phyloP scores from a whole-genome alignment of 345 rosid species.

The Dovyalis caffra region DNA sequence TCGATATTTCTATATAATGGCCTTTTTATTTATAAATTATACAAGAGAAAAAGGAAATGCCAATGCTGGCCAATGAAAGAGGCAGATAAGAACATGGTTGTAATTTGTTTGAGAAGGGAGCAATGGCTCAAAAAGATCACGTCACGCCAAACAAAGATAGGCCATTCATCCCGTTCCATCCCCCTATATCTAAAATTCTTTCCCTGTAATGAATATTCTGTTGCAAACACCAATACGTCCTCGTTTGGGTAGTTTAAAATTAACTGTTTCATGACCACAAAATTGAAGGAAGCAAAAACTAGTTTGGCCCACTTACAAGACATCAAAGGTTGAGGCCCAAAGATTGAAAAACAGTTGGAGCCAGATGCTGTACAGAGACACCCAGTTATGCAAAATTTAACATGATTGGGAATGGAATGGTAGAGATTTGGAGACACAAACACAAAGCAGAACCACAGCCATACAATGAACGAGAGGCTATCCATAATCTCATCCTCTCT shows the following conservation, averaged over 20 bases:
- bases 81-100: not conserved
- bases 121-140: not conserved
- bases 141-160: constrained; percentile 16
- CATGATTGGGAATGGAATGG: constrained; percentile 3
- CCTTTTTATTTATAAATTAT: no score
- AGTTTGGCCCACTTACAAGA: not conserved
- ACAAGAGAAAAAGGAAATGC: no score
- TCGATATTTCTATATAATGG: no score
- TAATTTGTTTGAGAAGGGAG: not conserved
- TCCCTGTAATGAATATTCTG: not conserved
- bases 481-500: constrained; percentile 83
- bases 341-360: not conserved
- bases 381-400: not conserved
- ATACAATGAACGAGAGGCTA: constrained; percentile 61
- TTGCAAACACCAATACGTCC: not conserved
- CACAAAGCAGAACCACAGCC: constrained; percentile 41
- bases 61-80: not conserved
- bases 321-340: constrained; percentile 3
- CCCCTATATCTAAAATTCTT: not conserved
- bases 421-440: constrained; percentile 20
- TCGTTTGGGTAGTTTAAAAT: not conserved
- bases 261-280: not conserved
- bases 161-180: constrained; percentile 14
- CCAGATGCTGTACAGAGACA: not conserved
- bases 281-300: not conserved